Base-by-base conservation (phyloP, 192 early-diverging fungal genomes). In the Chytriomyces sp. region DNA sequence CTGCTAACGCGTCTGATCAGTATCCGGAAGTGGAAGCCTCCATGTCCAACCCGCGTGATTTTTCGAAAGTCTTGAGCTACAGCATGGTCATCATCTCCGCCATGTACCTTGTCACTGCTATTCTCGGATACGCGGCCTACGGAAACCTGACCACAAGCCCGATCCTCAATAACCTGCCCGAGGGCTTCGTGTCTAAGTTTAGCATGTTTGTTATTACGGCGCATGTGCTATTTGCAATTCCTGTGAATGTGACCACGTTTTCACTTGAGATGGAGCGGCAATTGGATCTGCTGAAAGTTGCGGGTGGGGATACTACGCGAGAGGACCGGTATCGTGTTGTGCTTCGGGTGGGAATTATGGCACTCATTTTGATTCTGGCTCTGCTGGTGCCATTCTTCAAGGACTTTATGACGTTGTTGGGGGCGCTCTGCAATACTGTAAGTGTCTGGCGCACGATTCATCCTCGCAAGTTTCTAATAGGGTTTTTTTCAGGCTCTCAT, bases 21-120 rank as follows among this genome's bases (percentile, higher is more conserved):
- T 94, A 93, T 76, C 90, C 93, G 31, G 89, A 93, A 57, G 89
- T 95, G 44, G 92, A 95, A 71, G 85, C 82, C n/a, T 86, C 89
- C 41, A 92, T 95, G 93, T 78, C 79, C 52, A 82, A 87, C 31
- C 91, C 91, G 8, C 37, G 75, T 10, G 69, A 89, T 62, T 95
- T 92, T 80, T 84, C 84, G 52, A 84, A 82, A 70, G 91, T 93
- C 19, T 76, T 92, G 41, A 81, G 81, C 31, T 78, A 82, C 19
- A 79, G 86, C 61, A 81, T 93, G 69, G 62, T 71, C 5, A 85
- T 90, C 5, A 92, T 93, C 59, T 87, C 86, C 5, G 63, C 78
- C 33, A 83, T 93, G 59, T 94, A 93, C 77, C 62, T 89, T 3
- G 59, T 91, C 44, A 86, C 87, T 34, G 89, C 91, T 22, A 80